These are phyloP conservation scores for Evernia prunastri DNA, from an alignment of 495 filamentous ascomycete genomes.

Conservation along the genomic window DNA sequence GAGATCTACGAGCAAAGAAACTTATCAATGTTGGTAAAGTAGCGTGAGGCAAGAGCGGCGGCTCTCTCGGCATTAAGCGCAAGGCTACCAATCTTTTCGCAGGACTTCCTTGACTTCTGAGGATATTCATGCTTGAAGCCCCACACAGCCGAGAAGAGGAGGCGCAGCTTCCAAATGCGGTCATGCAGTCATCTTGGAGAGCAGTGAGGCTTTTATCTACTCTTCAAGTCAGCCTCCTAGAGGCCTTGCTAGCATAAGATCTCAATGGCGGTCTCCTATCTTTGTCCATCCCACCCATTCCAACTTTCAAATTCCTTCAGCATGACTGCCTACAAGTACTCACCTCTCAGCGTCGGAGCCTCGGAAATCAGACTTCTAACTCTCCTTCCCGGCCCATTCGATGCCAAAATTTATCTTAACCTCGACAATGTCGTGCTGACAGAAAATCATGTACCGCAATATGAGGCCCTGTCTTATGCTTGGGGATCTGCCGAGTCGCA, in stretches of 20 bases:
- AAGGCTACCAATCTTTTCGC: too few species aligned
- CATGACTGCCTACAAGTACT: not conserved
- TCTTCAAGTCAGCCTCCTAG: not conserved
- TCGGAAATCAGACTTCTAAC: not conserved
- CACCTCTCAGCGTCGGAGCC: not conserved
- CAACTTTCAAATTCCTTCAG: not conserved
- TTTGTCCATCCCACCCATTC: not conserved
- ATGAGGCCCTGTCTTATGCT: not conserved
- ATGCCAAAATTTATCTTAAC: not conserved
- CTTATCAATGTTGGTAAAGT: too few species aligned
- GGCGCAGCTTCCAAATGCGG: not conserved
- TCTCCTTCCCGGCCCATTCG: not conserved
- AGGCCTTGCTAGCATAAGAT: not conserved
- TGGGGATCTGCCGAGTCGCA: not conserved
- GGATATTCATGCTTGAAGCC: not conserved
- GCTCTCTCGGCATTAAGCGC: too few species aligned
- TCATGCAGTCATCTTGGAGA: not conserved
- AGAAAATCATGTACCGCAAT: not conserved
- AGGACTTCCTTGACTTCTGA: too few species aligned
- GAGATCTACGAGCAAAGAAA: too few species aligned
- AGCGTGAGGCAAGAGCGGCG: too few species aligned
- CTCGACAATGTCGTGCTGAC: not conserved
- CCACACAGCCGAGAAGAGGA: not conserved
- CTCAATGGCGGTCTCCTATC: not conserved
- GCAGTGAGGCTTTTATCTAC: not conserved